These are phyloP conservation scores for Suhomyces sp. DNA, from an alignment of 805 yeast genomes.

Conservation along the genomic window DNA sequence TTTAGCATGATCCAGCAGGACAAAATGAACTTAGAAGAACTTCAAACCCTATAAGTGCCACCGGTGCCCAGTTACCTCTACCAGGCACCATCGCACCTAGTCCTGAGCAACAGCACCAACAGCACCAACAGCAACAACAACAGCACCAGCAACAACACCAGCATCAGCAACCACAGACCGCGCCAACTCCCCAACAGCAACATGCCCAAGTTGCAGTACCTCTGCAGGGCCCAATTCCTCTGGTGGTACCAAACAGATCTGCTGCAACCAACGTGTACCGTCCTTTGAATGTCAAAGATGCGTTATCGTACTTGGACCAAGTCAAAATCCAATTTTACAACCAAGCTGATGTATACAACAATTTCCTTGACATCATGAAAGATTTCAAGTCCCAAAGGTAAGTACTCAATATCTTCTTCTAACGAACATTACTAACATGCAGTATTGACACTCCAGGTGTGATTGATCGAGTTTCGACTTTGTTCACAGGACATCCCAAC, in stretches of 20 bases:
- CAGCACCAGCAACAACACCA: conserved; percentile 12
- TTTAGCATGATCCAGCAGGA: conserved; percentile 17
- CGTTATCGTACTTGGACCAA: conserved; percentile 90
- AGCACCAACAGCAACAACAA: conserved; percentile 5
- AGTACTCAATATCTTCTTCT: conserved; percentile 16
- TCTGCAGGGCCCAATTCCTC: conserved; percentile 18
- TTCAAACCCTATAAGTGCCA: conserved; percentile 17
- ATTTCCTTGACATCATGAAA: conserved; percentile 96
- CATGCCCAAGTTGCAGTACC: conserved; percentile 6
- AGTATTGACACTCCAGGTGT: conserved; percentile 97
- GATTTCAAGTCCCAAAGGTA: conserved; percentile 92
- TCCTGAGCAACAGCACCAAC: conserved; percentile 10
- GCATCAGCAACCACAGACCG: conserved; percentile 6
- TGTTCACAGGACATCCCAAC: conserved; percentile 90
- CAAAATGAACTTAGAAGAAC: conserved; percentile 24
- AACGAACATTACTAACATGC: conserved; percentile 6
- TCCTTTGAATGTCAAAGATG: conserved; percentile 94
- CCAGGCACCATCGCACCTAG: conserved; percentile 22
- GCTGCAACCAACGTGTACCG: conserved; percentile 50
- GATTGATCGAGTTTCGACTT: conserved; percentile 86
- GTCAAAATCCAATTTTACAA: conserved; percentile 88
- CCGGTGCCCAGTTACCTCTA: conserved; percentile 24
- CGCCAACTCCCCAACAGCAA: conserved; percentile 10
- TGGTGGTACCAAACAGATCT: conserved; percentile 40
- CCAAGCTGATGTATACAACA: conserved; percentile 94